Base-by-base conservation (phyloP, 2,329 filamentous ascomycete species). In the Rhytidhysteron rufulum region DNA sequence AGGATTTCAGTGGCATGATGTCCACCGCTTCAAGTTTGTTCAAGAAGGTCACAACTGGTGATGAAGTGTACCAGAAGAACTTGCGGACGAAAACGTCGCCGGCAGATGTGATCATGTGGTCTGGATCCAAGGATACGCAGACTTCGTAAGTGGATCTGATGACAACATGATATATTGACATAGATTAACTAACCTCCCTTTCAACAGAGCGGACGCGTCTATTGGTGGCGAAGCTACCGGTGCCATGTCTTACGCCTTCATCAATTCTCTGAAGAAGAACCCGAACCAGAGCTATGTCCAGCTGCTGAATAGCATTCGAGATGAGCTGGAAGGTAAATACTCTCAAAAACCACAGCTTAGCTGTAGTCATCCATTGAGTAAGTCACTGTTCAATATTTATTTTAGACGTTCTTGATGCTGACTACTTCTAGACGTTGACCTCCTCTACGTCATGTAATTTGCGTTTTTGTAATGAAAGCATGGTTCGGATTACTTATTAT, bases 221-320 rank as follows among this genome's bases (percentile, higher is more conserved):
- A 96, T 97, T 51, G 80, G 78, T 31, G 82, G 88, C 41, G 79
- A 96, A 69, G 91, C 93, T 24, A 98, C 93, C 0, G 93, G 93
- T 40, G 93, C 93, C 66, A 97, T 98, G 93, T 95, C 89, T 3
- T 96, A 86, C 82, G 93, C 93, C 2, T 98, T 98, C 66, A 93
- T 98, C 65, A 82, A 78, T 1, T 85, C 90, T 16, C 77, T 97
- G 58, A 90, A 86, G 74, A 88, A 90, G 72, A 95, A 95, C 61
- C 88, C 88, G 1, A 85, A 95, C 63, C 93, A 97, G 73, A 95
- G 86, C 70, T 98, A 98, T 61, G 87, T 97, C 37, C 84, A 96
- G 73, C 74, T 98, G 42, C 78, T 98, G 52, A 97, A 96, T 75
- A 95, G 84, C 67, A 90, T 98, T 58, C 86, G 93, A 42, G 90